Conservation (phyloP, 2,329 filamentous ascomycete species). For the Blastomyces percursus region DNA sequence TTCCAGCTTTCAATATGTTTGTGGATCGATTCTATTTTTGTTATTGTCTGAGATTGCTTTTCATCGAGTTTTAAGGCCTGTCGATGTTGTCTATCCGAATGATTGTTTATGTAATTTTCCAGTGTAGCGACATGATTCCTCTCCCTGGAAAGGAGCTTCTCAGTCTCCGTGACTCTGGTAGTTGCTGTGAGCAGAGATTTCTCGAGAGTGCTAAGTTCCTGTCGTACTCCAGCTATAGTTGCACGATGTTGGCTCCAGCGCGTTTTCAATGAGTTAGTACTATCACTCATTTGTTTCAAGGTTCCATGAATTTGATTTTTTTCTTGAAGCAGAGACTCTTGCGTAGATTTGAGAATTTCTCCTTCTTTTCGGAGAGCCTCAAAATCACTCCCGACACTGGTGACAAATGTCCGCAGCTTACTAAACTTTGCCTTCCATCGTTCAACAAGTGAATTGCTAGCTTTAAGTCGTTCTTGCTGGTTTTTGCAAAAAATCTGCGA, state of each 20-base stretch:
- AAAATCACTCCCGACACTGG: constrained; percentile 26
- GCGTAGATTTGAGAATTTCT: constrained; percentile 19
- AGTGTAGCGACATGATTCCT: constrained; percentile 21
- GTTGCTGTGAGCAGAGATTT: constrained; percentile 19
- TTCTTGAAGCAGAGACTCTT: constrained; percentile 19
- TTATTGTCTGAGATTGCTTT: constrained; percentile 6
- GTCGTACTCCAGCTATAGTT: constrained; percentile 15
- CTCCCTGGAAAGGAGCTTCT: constrained; percentile 21
- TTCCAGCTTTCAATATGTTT: constrained; percentile 4
- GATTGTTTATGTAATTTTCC: constrained; percentile 24
- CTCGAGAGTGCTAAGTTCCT: constrained; percentile 17
- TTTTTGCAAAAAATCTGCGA: constrained; percentile 15
- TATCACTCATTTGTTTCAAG: constrained; percentile 19
- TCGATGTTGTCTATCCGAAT: constrained; percentile 7
- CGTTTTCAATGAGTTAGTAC: constrained; percentile 14
- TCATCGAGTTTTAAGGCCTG: constrained; percentile 7
- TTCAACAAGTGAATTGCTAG: constrained; percentile 19
- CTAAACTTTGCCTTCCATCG: constrained; percentile 27
- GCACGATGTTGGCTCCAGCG: constrained; percentile 15
- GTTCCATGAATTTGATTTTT: constrained; percentile 17
- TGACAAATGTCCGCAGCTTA: constrained; percentile 25
- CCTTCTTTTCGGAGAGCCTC: constrained; percentile 24
- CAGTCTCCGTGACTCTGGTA: constrained; percentile 13
- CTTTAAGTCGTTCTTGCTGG: constrained; percentile 15
- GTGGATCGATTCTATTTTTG: constrained; percentile 5